A percentile compares a stretch with the other conserved stretches of the same genome.
Conservation (phyloP, 129 eudicot genomes). For the Chrysanthemum lavandulifolium region DNA sequence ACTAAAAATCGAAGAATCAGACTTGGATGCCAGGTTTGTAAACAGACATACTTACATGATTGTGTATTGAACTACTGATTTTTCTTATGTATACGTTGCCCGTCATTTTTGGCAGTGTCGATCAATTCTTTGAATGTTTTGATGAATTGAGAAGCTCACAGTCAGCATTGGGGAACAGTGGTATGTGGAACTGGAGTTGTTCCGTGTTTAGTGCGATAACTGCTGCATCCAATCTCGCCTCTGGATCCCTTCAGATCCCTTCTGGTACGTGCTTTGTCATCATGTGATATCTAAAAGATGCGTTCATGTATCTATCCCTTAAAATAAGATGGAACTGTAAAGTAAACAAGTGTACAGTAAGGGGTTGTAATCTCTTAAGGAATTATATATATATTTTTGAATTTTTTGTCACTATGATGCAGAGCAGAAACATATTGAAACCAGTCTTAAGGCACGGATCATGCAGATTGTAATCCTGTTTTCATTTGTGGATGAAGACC, state of each 20-base stretch:
- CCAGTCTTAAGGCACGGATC: conserved; percentile 66
- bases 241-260: conserved; percentile 80
- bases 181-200: conserved; percentile 97
- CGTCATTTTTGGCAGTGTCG: conserved; percentile 54
- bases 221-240: conserved; percentile 96
- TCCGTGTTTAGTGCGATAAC: conserved; percentile 93
- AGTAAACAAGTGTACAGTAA: no score
- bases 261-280: conserved; percentile 50
- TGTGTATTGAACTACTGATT: conserved; percentile 2
- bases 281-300: neutral
- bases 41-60: conserved; percentile 4
- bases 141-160: conserved; percentile 91
- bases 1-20: conserved; percentile 53
- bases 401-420: conserved; percentile 26
- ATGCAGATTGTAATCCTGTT: conserved; percentile 53
- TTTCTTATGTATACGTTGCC: neutral
- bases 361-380: no score
- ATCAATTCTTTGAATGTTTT: conserved; percentile 93
- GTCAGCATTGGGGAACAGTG: conserved; percentile 87
- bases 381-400: neutral
- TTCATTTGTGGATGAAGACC: conserved; percentile 74
- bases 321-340: no score
- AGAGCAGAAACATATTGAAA: conserved; percentile 91
- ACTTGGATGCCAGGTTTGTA: conserved; percentile 81
- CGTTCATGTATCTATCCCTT: no score